Conservation (phyloP, 257 asterid genomes). For the Gentiana straminea region DNA sequence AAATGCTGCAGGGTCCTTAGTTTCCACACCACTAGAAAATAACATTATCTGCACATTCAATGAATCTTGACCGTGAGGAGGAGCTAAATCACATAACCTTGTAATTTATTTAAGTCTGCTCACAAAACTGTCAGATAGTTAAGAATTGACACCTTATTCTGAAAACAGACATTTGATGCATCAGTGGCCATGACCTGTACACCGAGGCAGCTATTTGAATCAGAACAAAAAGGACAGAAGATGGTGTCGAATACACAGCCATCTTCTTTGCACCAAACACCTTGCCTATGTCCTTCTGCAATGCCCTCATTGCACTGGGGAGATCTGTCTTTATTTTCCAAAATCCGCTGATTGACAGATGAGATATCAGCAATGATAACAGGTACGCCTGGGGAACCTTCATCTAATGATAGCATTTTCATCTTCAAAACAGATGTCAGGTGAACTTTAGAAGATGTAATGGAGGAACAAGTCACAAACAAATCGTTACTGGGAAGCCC, state of each 20-base stretch:
- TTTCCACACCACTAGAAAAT: conserved; percentile 40
- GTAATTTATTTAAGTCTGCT: neutral
- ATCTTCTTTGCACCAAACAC: conserved; percentile 93
- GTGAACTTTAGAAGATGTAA: conserved; percentile 62
- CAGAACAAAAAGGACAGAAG: conserved; percentile 68
- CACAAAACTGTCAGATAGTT: neutral
- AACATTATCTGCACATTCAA: conserved; percentile 47
- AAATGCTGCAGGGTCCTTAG: conserved; percentile 25
- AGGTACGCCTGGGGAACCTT: conserved; percentile 34
- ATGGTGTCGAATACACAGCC: conserved; percentile 76
- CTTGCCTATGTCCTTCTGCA: conserved; percentile 49
- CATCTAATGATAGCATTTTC: conserved; percentile 21
- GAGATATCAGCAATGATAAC: conserved; percentile 43
- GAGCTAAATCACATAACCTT: neutral
- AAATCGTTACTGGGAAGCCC: conserved; percentile 56
- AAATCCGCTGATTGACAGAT: conserved; percentile 41
- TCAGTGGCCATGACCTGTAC: conserved; percentile 88
- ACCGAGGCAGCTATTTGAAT: conserved; percentile 54
- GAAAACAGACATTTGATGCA: conserved; percentile 49
- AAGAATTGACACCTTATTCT: conserved; percentile 51
- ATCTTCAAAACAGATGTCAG: conserved; percentile 43
- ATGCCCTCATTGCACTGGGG: conserved; percentile 17
- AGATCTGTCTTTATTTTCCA: conserved; percentile 12
- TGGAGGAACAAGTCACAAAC: conserved; percentile 32
- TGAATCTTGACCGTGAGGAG: conserved; percentile 5